Conservation (phyloP, 2,329 filamentous ascomycete genomes). For the Aspergillus phoenicis region DNA sequence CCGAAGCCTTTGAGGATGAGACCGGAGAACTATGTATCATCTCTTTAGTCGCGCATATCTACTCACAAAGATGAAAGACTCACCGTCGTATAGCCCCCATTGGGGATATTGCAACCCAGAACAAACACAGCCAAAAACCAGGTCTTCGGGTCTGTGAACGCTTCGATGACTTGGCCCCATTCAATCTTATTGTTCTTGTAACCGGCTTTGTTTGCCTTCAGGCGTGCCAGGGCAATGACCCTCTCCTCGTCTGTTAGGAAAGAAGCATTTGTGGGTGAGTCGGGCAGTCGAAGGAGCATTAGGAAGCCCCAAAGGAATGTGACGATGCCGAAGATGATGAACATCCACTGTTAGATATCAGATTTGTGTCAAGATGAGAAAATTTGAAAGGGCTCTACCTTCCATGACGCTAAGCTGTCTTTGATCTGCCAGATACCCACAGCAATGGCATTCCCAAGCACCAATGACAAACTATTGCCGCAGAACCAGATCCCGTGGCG, state of each 20-base stretch:
- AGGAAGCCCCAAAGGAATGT: constrained; percentile 29
- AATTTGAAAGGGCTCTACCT: constrained; percentile 18
- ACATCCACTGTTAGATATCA: constrained; percentile 20
- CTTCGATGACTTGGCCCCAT: constrained; percentile 35
- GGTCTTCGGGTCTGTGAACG: constrained; percentile 31
- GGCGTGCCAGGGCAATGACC: constrained; percentile 24
- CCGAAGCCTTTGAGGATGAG: constrained; percentile 40
- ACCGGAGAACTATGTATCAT: constrained; percentile 31
- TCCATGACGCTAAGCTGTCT: constrained; percentile 24
- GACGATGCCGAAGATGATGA: constrained; percentile 31
- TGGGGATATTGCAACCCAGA: constrained; percentile 39
- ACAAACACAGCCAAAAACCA: constrained; percentile 34
- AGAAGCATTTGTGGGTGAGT: constrained; percentile 24
- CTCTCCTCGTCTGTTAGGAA: constrained; percentile 29
- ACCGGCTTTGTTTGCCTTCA: constrained; percentile 29
- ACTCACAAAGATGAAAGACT: background rate
- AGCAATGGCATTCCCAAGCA: constrained; percentile 30
- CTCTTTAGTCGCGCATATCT: too few species aligned
- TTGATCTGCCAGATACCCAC: constrained; percentile 32
- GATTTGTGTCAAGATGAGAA: background rate
- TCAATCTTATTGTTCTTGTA: constrained; percentile 48
- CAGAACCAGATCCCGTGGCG: constrained; percentile 37
- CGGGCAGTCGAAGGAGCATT: constrained; percentile 28
- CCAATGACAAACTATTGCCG: constrained; percentile 32
- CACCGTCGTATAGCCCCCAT: constrained; percentile 36